Evolutionary conservation across 345 rosid genomes (phyloP), one percentile per base, ranked within the genome.

Genomic region (Salix exigua): DNA sequence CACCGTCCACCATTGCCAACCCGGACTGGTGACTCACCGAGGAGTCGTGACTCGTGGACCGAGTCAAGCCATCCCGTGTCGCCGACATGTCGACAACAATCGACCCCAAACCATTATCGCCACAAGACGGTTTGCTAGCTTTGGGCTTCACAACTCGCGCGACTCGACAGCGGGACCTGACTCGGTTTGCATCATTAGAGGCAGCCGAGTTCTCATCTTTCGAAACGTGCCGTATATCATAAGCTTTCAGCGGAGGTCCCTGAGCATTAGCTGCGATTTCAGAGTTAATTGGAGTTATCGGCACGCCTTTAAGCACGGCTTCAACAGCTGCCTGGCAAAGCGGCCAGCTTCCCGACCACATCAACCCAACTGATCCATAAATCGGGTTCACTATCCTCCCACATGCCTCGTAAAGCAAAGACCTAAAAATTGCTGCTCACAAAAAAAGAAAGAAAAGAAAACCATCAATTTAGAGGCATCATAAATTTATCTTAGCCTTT

Each of bases 371-470:
- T 18, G 99, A 96, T 23, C 99, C 99, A 44, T 91, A 92, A 38
- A 96, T 94, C 51, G 99, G 99, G 85, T 96, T 92, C 81, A 96
- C 91, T 21, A 96, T 91, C 81, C 99, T 83, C 23, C 99, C 99
- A 42, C 99, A 96, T 21, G 99, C 99, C 87, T 96, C 99, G 55
- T 94, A 94, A 44, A 96, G 77, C 90, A 96, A 88, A 4, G 99
- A 96, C 83, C 98, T 87, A 80, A 94, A 96, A 76, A 96, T 89
- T 19, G 90, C 98, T 96, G 94, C 6, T 19, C 76, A 42, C 17
- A 4, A 38, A 5, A 42, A 1, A 78, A 71, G 8, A 25, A 12
- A 10, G 31, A 44, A 14, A 19, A 13, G 4, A 33, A 0, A 26
- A 38, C 23, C 38, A 25, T 28, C 12, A 30, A 18, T 37, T 55